These are phyloP conservation scores for Capillidium rhysosporum DNA, from an alignment of 371 early-diverging fungal genomes.

Conservation along the genomic window DNA sequence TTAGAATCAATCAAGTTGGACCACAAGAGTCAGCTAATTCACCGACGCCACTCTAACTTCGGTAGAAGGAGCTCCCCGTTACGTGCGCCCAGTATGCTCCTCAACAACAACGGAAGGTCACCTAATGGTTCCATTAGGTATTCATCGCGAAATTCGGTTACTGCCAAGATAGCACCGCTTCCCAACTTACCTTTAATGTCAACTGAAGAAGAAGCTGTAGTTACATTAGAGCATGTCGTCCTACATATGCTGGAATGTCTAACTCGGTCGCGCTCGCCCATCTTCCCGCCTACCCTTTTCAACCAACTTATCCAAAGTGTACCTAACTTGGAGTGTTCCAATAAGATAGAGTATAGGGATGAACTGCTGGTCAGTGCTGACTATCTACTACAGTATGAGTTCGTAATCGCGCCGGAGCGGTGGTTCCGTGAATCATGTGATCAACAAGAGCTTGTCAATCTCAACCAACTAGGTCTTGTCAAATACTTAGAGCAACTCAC, in stretches of 20 bases:
- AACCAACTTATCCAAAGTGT: background rate
- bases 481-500: background rate
- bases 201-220: background rate
- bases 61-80: background rate
- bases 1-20: background rate
- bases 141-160: background rate
- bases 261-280: background rate
- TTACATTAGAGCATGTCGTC: background rate
- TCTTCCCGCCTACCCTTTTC: background rate
- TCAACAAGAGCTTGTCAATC: background rate
- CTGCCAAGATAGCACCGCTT: background rate
- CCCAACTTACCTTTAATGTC: background rate
- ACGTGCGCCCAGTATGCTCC: background rate
- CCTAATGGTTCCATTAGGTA: background rate
- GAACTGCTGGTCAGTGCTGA: background rate
- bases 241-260: conserved; percentile 1
- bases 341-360: background rate
- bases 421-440: conserved; percentile 6
- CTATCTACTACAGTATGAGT: conserved; percentile 1
- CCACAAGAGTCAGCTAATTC: background rate
- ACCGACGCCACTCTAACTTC: background rate
- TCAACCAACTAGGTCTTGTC: background rate
- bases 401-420: background rate
- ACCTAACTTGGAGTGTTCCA: background rate
- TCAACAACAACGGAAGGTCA: too few relatives aligned